Conservation (phyloP, 345 rosid species). For the Salix arbutifolia region DNA sequence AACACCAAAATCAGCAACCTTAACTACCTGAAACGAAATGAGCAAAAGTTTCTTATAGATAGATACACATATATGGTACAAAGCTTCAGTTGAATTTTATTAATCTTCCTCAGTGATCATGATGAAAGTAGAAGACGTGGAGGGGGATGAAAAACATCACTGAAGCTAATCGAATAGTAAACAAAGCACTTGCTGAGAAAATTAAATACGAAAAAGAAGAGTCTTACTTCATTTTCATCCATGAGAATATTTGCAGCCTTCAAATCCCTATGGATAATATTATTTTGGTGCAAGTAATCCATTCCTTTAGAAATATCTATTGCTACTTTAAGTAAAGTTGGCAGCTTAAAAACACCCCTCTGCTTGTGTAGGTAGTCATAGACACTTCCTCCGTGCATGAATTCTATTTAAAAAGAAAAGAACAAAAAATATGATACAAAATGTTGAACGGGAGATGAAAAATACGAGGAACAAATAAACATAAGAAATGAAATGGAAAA, state of each 20-base stretch:
- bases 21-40: slow-evolving; percentile 59
- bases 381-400: slow-evolving; percentile 97
- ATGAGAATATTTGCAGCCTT: slow-evolving; percentile 92
- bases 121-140: neutral
- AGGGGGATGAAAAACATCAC: neutral
- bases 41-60: neutral
- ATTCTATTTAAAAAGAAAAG: slow-evolving; percentile 41
- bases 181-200: neutral
- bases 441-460: neutral
- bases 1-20: slow-evolving; percentile 99
- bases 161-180: neutral
- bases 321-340: slow-evolving; percentile 78
- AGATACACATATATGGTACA: neutral
- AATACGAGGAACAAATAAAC: no score
- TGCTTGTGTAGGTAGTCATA: slow-evolving; percentile 97
- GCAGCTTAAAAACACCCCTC: slow-evolving; percentile 85
- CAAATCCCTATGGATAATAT: slow-evolving; percentile 94
- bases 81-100: neutral
- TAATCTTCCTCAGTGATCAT: neutral
- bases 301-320: slow-evolving; percentile 96
- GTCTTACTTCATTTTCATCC: slow-evolving; percentile 94
- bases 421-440: slow-evolving; percentile 11
- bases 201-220: neutral
- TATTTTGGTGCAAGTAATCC: slow-evolving; percentile 92
- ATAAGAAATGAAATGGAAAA: neutral